Evolutionary conservation across 139 green algal species (phyloP).

Genomic region (Edaphochlamys debaryana): DNA sequence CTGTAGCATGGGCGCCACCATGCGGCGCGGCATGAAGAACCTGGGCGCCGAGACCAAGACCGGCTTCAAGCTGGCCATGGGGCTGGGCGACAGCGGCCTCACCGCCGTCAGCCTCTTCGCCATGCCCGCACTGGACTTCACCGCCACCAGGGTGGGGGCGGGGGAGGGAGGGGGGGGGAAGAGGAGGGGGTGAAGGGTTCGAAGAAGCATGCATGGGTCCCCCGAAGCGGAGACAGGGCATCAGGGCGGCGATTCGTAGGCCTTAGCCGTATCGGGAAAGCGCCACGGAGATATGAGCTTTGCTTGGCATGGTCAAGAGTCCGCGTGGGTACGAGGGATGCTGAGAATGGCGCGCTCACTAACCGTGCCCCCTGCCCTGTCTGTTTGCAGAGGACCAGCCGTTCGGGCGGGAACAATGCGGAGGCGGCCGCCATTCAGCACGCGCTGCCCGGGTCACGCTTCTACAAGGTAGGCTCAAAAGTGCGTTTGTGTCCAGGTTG

Average conservation of each 20-base stretch:
- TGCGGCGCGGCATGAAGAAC: conserved; percentile 38
- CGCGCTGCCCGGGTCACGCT: background rate
- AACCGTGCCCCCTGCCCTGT: background rate
- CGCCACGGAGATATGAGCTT: too few species aligned
- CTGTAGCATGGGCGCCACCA: conserved; percentile 26
- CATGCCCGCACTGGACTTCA: conserved; percentile 39
- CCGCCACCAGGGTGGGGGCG: background rate
- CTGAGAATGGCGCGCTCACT: too few species aligned
- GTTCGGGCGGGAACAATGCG: too few species aligned
- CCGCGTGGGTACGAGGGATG: background rate
- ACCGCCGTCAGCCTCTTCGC: conserved; percentile 21
- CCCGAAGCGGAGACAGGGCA: background rate
- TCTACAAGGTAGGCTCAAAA: background rate
- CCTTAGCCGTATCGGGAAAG: too few species aligned
- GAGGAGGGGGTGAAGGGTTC: background rate
- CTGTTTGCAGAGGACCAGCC: background rate
- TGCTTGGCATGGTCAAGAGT: too few species aligned
- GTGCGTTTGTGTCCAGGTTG: background rate
- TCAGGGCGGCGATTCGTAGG: too few species aligned
- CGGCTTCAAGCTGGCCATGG: conserved; percentile 44
- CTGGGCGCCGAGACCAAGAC: conserved; percentile 41
- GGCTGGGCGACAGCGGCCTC: conserved; percentile 42
- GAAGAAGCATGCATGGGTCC: background rate
- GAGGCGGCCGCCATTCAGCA: background rate
- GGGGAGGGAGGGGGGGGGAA: background rate